Evolutionary conservation across 345 rosid species (phyloP), one percentile per base, ranked within the genome.

Genomic region (Acer yangbiense): DNA sequence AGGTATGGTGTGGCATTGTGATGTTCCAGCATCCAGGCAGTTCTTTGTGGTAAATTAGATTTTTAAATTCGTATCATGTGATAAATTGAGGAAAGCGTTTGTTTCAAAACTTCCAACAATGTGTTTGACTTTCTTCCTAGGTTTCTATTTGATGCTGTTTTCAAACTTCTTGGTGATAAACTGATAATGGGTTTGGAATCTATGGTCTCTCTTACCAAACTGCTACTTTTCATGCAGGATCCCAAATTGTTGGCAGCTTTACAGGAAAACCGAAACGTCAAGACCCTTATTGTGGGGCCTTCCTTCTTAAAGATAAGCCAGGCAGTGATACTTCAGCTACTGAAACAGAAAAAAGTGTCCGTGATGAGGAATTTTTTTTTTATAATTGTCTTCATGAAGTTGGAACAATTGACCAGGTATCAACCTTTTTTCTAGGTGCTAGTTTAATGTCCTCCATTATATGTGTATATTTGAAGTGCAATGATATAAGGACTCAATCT

Each of bases 281-380:
- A 84, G 98, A 98, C 73, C 99, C 99, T 11, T 94, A 94, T 86
- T 94, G 95, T 21, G 98, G 99, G 67, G 95, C 99, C 35, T 94
- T 96, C 87, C 98, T 96, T 86, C 80, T 94, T 52, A 94, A 96
- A 88, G 98, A 96, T 85, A 95, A 90, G 73, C 84, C 91, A 10
- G 94, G 86, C 68, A 76, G 88, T 79, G 98, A 94, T 86, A 81
- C 97, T 81, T 81, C 94, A 58, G 85, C 85, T 74, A 76, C 92
- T 65, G 97, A 94, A 65, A 50, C 87, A 41, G 98, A 94, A 61
- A 96, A 94, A 88, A 87, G 78, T 73, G 78, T 87, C 25, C 75
- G 74, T 65, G 95, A 89, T 11, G 88, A 86, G 99, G 99, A 74
- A 91, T 91, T 85, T 92, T 90, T 20, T 82, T 96, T 65, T 91